Evolutionary conservation across 1,284 basidiomycete genomes (phyloP).

Genomic region (Apiotrichum gamsii): DNA sequence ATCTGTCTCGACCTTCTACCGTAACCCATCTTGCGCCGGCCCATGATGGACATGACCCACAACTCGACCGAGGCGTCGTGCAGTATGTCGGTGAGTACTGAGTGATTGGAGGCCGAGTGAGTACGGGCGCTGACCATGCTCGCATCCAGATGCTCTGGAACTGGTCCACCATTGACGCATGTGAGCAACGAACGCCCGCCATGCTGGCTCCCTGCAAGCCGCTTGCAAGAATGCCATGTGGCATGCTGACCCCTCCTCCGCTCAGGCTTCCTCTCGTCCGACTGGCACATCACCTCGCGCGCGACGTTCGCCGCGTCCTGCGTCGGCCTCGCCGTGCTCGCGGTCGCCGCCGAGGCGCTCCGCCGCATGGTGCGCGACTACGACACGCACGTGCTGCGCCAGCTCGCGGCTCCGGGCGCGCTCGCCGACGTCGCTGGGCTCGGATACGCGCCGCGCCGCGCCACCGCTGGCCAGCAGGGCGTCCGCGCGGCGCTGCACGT

Average conservation of each 20-base stretch:
- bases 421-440: neutral
- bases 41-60: too few species aligned
- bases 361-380: slow-evolving; percentile 20
- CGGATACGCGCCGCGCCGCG: slow-evolving; percentile 12
- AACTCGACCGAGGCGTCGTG: neutral
- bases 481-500: slow-evolving; percentile 22
- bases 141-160: slow-evolving; percentile 35
- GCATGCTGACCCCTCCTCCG: too few species aligned
- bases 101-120: too few species aligned
- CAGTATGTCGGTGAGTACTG: slow-evolving; percentile 1
- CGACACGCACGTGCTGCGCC: slow-evolving; percentile 11
- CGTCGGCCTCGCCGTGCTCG: slow-evolving; percentile 23
- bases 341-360: slow-evolving; percentile 19
- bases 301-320: slow-evolving; percentile 29
- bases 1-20: too few species aligned
- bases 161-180: slow-evolving; percentile 28
- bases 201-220: too few species aligned
- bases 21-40: too few species aligned
- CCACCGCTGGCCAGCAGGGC: slow-evolving; percentile 26
- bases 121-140: neutral
- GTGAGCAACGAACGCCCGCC: slow-evolving; percentile 6
- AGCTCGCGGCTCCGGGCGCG: neutral
- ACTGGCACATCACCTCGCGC: slow-evolving; percentile 25
- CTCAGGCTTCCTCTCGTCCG: slow-evolving; percentile 24
- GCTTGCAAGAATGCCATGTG: too few species aligned